phyloP scores from a whole-genome alignment of 2,329 filamentous ascomycete genomes.

The Balansia obtecta region DNA sequence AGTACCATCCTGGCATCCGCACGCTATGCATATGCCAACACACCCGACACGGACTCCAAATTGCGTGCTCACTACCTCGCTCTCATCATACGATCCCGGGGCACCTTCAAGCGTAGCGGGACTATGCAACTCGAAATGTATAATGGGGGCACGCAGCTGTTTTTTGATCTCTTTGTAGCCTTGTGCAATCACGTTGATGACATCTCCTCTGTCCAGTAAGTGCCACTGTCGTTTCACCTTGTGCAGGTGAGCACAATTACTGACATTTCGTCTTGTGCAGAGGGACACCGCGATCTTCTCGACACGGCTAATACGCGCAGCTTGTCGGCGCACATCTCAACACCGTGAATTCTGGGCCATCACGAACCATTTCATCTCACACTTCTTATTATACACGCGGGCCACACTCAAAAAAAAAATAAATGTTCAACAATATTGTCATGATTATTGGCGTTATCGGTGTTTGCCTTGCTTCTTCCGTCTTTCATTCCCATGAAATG shows the following conservation, averaged over 20 bases:
- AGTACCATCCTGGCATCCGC: slow-evolving; percentile 77
- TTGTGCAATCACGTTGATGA: slow-evolving; percentile 83
- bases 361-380: neutral
- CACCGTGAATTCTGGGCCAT: neutral
- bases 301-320: slow-evolving; percentile 18
- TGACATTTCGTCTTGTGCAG: slow-evolving; percentile 11
- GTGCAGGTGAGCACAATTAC: neutral
- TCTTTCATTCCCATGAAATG: neutral
- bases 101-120: slow-evolving; percentile 84
- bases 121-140: slow-evolving; percentile 97
- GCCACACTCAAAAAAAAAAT: neutral
- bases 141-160: slow-evolving; percentile 66
- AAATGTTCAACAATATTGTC: neutral
- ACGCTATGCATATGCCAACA: slow-evolving; percentile 82
- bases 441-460: neutral
- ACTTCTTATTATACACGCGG: slow-evolving; percentile 3
- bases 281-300: slow-evolving; percentile 35
- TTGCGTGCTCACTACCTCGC: slow-evolving; percentile 83
- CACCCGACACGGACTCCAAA: slow-evolving; percentile 82
- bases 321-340: slow-evolving; percentile 4
- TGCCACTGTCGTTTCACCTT: slow-evolving; percentile 6
- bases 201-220: slow-evolving; percentile 44
- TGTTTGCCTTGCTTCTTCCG: neutral
- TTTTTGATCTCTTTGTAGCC: slow-evolving; percentile 89
- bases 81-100: slow-evolving; percentile 76